Conservation (phyloP, 371 early-diverging fungal species). For the Rhizopus arrhizus region DNA sequence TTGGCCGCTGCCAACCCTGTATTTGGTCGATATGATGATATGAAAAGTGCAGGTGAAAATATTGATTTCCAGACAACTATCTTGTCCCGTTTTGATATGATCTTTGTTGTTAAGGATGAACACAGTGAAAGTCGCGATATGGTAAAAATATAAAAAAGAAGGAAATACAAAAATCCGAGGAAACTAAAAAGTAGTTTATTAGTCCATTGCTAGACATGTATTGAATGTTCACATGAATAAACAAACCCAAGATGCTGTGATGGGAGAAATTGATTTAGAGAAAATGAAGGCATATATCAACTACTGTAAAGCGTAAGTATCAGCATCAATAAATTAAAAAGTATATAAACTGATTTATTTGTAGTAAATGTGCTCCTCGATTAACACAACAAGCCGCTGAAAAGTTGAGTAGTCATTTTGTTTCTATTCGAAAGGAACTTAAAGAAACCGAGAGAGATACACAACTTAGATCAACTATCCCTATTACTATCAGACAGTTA, state of each 20-base stretch:
- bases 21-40: slow-evolving; percentile 99
- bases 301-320: slow-evolving; percentile 86
- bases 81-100: slow-evolving; percentile 96
- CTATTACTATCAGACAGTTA: slow-evolving; percentile 99
- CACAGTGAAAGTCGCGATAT: slow-evolving; percentile 84
- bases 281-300: slow-evolving; percentile 93
- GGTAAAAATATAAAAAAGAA: slow-evolving; percentile 32
- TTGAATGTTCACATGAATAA: slow-evolving; percentile 88
- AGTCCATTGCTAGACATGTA: slow-evolving; percentile 93
- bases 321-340: background rate
- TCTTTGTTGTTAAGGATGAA: slow-evolving; percentile 95
- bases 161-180: too few relatives aligned
- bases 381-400: slow-evolving; percentile 86
- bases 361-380: slow-evolving; percentile 90
- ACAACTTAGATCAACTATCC: slow-evolving; percentile 85
- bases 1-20: slow-evolving; percentile 99
- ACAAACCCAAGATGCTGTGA: slow-evolving; percentile 61
- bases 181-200: background rate
- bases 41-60: slow-evolving; percentile 97
- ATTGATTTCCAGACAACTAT: slow-evolving; percentile 99
- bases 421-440: slow-evolving; percentile 88
- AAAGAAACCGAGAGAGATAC: slow-evolving; percentile 78
- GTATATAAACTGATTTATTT: background rate
- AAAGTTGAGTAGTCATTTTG: slow-evolving; percentile 94
- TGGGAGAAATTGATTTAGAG: slow-evolving; percentile 85